Percentiles rank a stretch among this genome's conserved stretches.
Evolutionary conservation across 306 rosid genomes (phyloP).

Genomic region (Nissolia schottii): DNA sequence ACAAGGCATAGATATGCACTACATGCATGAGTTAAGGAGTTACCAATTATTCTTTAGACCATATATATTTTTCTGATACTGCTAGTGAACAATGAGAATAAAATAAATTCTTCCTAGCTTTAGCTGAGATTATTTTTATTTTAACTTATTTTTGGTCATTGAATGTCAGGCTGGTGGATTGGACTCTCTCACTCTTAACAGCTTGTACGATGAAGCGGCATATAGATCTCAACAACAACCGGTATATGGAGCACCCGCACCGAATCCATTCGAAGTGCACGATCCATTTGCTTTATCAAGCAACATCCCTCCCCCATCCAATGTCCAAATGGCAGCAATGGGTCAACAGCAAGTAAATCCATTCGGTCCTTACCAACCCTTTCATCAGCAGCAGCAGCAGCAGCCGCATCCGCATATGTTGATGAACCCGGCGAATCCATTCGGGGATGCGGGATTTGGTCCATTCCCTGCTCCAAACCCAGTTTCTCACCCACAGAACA

Average conservation of each 20-base stretch:
- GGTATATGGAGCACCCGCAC: constrained; percentile 82
- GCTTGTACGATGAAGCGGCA: constrained; percentile 85
- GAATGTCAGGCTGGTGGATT: constrained; percentile 87
- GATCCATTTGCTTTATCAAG: constrained; percentile 83
- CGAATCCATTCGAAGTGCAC: constrained; percentile 88
- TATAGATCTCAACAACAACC: constrained; percentile 90
- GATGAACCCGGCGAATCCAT: constrained; percentile 83
- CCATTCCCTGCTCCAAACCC: constrained; percentile 56
- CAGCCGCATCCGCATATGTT: constrained; percentile 63
- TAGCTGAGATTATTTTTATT: background rate
- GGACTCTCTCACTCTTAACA: constrained; percentile 85
- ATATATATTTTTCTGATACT: background rate
- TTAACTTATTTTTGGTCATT: background rate
- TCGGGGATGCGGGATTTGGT: constrained; percentile 79
- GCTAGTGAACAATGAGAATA: background rate
- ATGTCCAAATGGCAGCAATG: constrained; percentile 74
- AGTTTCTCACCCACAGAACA: constrained; percentile 59
- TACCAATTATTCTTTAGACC: background rate
- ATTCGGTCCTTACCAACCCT: constrained; percentile 75
- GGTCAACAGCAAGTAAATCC: constrained; percentile 79
- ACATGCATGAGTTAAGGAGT: background rate
- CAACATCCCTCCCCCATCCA: constrained; percentile 52
- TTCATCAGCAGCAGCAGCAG: constrained; percentile 42
- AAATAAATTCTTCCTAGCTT: constrained; percentile 2
- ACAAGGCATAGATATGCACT: background rate